phyloP scores from a whole-genome alignment of 164 flowering plant species.

The Kalanchoe fedtschenkoi region DNA sequence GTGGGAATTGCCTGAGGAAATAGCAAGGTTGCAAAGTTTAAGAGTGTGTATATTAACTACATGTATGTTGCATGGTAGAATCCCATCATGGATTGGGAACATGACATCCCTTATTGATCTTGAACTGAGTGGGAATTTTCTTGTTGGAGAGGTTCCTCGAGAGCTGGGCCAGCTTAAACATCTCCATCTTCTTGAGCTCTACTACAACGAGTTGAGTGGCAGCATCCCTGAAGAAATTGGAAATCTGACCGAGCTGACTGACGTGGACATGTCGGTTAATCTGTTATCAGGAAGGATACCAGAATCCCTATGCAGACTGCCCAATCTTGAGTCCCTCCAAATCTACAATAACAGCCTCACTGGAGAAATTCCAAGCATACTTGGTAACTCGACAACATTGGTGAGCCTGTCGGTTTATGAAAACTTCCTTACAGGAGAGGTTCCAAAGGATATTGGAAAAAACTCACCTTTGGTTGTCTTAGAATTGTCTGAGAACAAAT shows the following conservation, averaged over 20 bases:
- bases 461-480: constrained; percentile 35
- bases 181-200: constrained; percentile 57
- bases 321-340: constrained; percentile 49
- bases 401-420: constrained; percentile 43
- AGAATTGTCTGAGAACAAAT: constrained; percentile 67
- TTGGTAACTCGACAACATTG: constrained; percentile 61
- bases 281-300: constrained; percentile 57
- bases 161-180: constrained; percentile 59
- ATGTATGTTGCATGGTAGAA: constrained; percentile 48
- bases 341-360: constrained; percentile 71
- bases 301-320: constrained; percentile 52
- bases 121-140: constrained; percentile 59
- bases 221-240: constrained; percentile 69
- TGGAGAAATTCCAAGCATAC: constrained; percentile 54
- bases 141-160: constrained; percentile 46
- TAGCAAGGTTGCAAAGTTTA: constrained; percentile 39
- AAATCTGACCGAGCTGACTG: constrained; percentile 53
- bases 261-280: constrained; percentile 73
- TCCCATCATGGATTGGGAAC: constrained; percentile 62
- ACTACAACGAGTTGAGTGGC: constrained; percentile 61
- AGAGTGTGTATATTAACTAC: constrained; percentile 43
- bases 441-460: constrained; percentile 53
- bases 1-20: constrained; percentile 56
- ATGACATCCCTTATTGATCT: constrained; percentile 64
- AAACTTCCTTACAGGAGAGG: constrained; percentile 54